Conservation (phyloP, 306 rosid genomes). For the Astragalus glycyphyllos region DNA sequence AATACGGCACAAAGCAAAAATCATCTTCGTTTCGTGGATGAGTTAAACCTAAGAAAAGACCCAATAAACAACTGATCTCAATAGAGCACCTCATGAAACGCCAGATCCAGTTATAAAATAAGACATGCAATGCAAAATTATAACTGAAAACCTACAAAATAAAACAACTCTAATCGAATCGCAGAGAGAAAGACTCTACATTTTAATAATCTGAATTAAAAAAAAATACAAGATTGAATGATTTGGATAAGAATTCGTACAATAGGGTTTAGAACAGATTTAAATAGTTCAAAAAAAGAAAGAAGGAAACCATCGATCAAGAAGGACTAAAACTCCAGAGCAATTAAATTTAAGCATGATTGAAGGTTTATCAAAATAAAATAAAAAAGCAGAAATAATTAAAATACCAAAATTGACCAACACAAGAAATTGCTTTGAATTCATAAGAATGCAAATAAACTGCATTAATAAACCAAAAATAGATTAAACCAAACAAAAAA, state of each 20-base stretch:
- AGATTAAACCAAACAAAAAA: too few species aligned
- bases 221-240: not conserved
- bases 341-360: too few species aligned
- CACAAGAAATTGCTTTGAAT: conserved; percentile 42
- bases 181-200: not conserved
- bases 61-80: conserved; percentile 35
- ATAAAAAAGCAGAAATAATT: not conserved
- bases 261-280: conserved; percentile 15
- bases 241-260: not conserved
- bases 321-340: not conserved
- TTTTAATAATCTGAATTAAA: conserved; percentile 4
- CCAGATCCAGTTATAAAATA: conserved; percentile 68
- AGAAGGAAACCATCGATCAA: not conserved
- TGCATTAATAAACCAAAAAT: not conserved
- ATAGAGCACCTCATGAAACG: conserved; percentile 37
- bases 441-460: conserved; percentile 40
- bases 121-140: conserved; percentile 61
- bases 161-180: conserved; percentile 18
- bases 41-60: conserved; percentile 30
- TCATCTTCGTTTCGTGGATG: not conserved
- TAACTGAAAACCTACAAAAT: not conserved
- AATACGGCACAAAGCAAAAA: conserved; percentile 20
- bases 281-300: not conserved
- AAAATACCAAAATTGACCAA: conserved; percentile 43
- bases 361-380: too few species aligned